These are phyloP conservation scores for Chaetomium tenue DNA, from an alignment of 495 filamentous ascomycete species.

Conservation along the genomic window DNA sequence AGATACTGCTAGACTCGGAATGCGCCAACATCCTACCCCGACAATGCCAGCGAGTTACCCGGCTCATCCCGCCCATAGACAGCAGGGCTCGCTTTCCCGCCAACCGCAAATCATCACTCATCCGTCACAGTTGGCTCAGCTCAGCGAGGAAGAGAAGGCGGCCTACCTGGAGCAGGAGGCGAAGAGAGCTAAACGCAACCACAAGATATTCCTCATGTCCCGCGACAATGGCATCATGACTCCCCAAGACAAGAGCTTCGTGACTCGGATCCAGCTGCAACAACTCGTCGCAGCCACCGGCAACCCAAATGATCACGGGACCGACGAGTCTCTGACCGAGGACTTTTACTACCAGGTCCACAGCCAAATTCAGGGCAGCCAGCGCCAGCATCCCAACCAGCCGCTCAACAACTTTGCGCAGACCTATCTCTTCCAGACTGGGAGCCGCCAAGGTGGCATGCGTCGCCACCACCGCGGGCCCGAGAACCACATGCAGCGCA, in stretches of 20 bases:
- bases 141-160: conserved; percentile 75
- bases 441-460: conserved; percentile 68
- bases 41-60: conserved; percentile 22
- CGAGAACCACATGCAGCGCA: conserved; percentile 96
- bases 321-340: conserved; percentile 75
- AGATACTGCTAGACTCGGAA: conserved; percentile 37
- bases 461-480: conserved; percentile 71
- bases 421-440: conserved; percentile 93
- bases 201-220: conserved; percentile 93
- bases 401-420: conserved; percentile 95
- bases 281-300: conserved; percentile 91
- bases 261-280: conserved; percentile 95
- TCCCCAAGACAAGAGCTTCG: conserved; percentile 98
- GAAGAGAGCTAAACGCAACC: conserved; percentile 92
- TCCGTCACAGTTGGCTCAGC: conserved; percentile 70
- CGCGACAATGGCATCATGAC: conserved; percentile 98
- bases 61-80: conserved; percentile 37
- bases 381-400: conserved; percentile 82
- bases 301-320: conserved; percentile 73
- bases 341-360: conserved; percentile 99
- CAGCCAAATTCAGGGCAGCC: conserved; percentile 84
- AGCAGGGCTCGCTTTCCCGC: conserved; percentile 41
- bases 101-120: conserved; percentile 55
- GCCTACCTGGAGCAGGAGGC: conserved; percentile 85
- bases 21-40: conserved; percentile 30